Percentiles rank a stretch among this genome's conserved stretches.
These are phyloP conservation scores for Boletellus deceptivus DNA, from an alignment of 1,284 basidiomycete species.

Conservation along the genomic window DNA sequence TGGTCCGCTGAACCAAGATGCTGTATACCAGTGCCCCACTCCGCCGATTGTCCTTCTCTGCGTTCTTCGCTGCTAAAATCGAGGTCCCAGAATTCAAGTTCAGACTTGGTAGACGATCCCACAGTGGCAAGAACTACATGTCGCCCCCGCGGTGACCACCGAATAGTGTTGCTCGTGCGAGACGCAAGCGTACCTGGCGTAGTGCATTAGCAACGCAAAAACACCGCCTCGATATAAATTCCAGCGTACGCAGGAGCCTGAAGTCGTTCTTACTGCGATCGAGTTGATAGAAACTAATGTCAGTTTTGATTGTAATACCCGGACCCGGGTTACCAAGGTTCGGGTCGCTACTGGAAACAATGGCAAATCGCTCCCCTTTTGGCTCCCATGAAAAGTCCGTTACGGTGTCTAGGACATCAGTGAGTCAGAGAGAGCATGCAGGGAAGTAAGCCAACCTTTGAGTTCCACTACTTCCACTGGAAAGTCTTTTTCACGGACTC, in stretches of 20 bases:
- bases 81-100: constrained; percentile 98
- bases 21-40: constrained; percentile 88
- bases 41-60: constrained; percentile 59
- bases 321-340: constrained; percentile 88
- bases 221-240: not conserved
- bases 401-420: constrained; percentile 73
- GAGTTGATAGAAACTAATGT: constrained; percentile 95
- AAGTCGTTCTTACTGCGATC: constrained; percentile 96
- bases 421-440: constrained; percentile 11
- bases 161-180: constrained; percentile 92
- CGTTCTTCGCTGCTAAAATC: constrained; percentile 86
- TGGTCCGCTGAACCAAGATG: constrained; percentile 90
- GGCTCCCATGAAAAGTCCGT: constrained; percentile 99
- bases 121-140: constrained; percentile 96
- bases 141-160: constrained; percentile 96
- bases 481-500: constrained; percentile 96
- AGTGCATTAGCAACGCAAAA: constrained; percentile 5
- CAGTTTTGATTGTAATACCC: constrained; percentile 93
- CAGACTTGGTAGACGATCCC: constrained; percentile 93
- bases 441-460: constrained; percentile 60
- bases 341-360: constrained; percentile 93
- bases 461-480: constrained; percentile 98
- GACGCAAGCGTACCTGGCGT: constrained; percentile 71
- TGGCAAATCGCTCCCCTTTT: constrained; percentile 92
- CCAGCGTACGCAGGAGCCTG: constrained; percentile 72